A percentile compares a stretch with the other conserved stretches of the same genome.
phyloP scores from a whole-genome alignment of 164 flowering plant species.

The Tinospora cordifolia region DNA sequence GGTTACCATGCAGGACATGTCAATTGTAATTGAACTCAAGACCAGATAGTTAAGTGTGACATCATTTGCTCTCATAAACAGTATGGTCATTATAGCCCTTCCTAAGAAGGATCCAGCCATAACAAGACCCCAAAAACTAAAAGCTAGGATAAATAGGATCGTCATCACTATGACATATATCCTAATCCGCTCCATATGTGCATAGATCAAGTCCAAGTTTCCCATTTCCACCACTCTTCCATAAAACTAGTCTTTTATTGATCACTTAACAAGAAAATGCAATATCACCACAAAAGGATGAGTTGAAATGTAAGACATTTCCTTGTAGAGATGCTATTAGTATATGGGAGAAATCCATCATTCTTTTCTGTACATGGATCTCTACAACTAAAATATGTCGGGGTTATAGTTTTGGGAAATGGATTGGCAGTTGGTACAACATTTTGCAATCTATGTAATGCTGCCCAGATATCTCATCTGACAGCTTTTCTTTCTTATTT shows the following conservation, averaged over 20 bases:
- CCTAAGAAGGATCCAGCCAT: neutral
- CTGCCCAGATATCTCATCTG: too few relatives aligned
- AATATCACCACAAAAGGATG: neutral
- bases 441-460: too few relatives aligned
- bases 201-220: neutral
- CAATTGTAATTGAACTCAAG: too few relatives aligned
- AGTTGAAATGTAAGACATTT: neutral
- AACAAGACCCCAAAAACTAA: neutral
- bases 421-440: too few relatives aligned
- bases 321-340: too few relatives aligned
- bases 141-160: neutral
- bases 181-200: neutral
- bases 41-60: too few relatives aligned
- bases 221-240: neutral
- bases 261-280: neutral
- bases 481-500: too few relatives aligned
- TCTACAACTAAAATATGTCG: too few relatives aligned
- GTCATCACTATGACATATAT: neutral
- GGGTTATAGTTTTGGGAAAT: too few relatives aligned
- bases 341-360: too few relatives aligned
- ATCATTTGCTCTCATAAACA: neutral
- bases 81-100: neutral
- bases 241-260: neutral
- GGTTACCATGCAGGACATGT: too few relatives aligned
- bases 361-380: too few relatives aligned